Conservation (phyloP, 2,329 filamentous ascomycete genomes). For the Pseudogymnoascus sp. region DNA sequence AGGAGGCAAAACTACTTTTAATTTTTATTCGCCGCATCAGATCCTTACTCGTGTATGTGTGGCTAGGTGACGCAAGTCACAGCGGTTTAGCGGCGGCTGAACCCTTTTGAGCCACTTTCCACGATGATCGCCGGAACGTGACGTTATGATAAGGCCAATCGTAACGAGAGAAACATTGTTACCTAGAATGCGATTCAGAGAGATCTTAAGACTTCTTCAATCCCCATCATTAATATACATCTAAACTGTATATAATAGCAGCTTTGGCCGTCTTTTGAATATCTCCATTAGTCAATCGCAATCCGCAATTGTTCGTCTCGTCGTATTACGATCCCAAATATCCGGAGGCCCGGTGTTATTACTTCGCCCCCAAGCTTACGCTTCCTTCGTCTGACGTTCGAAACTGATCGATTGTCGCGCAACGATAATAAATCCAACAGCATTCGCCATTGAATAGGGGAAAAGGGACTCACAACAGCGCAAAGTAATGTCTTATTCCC, state of each 20-base stretch:
- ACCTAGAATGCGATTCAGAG: neutral
- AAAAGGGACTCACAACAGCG: neutral
- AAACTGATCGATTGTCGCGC: neutral
- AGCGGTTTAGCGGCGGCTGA: conserved; percentile 2
- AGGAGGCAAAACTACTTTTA: neutral
- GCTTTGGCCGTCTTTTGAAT: neutral
- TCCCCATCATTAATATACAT: neutral
- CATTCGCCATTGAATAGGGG: neutral
- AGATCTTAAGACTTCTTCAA: neutral
- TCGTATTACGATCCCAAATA: neutral
- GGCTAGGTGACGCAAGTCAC: neutral
- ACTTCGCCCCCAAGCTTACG: neutral
- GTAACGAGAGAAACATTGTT: neutral
- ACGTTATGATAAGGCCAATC: conserved; percentile 7
- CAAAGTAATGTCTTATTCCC: conserved; percentile 47
- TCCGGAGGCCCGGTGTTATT: conserved; percentile 1
- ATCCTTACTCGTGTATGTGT: neutral
- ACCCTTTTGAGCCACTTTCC: conserved; percentile 7
- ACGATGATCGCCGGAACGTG: neutral
- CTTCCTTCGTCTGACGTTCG: conserved; percentile 4
- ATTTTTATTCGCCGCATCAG: conserved; percentile 3
- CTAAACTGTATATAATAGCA: neutral
- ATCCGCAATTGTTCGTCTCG: neutral
- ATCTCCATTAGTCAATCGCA: neutral
- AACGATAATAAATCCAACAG: neutral